Conservation (phyloP, 208 protist genomes). For the Crithidia sp. region DNA sequence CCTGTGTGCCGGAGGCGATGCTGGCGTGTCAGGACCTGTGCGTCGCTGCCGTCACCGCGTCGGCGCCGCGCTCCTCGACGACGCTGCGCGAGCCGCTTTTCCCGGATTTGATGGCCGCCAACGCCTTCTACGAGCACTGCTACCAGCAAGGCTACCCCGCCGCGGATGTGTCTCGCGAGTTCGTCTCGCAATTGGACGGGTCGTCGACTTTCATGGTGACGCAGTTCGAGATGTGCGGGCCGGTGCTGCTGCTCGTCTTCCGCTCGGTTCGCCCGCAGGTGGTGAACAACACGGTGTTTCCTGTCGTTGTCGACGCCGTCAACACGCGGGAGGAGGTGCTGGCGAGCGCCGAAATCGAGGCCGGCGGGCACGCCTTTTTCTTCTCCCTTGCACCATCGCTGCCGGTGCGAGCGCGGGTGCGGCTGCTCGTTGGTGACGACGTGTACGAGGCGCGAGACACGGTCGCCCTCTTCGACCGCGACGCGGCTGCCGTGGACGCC, state of each 20-base stretch:
- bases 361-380: conserved; percentile 27
- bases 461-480: conserved; percentile 30
- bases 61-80: not conserved
- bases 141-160: conserved; percentile 22
- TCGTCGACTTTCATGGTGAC: conserved; percentile 36
- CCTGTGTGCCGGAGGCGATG: conserved; percentile 37
- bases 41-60: conserved; percentile 6
- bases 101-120: conserved; percentile 17
- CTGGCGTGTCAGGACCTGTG: conserved; percentile 27
- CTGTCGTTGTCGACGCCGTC: conserved; percentile 19
- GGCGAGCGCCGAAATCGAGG: conserved; percentile 15
- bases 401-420: conserved; percentile 12
- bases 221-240: conserved; percentile 19
- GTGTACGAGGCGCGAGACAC: conserved; percentile 19
- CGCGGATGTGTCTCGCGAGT: conserved; percentile 25
- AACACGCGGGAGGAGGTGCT: conserved; percentile 23
- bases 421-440: conserved; percentile 22
- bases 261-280: conserved; percentile 21
- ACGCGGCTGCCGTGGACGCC: conserved; percentile 9
- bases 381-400: conserved; percentile 17
- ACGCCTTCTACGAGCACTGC: conserved; percentile 23
- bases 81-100: conserved; percentile 33
- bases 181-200: conserved; percentile 34
- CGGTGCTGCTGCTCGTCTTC: conserved; percentile 30
- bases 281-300: conserved; percentile 36